Evolutionary conservation across 2,329 filamentous ascomycete genomes (phyloP), one percentile per base, ranked within the genome.

Genomic region (Alternaria triticina): DNA sequence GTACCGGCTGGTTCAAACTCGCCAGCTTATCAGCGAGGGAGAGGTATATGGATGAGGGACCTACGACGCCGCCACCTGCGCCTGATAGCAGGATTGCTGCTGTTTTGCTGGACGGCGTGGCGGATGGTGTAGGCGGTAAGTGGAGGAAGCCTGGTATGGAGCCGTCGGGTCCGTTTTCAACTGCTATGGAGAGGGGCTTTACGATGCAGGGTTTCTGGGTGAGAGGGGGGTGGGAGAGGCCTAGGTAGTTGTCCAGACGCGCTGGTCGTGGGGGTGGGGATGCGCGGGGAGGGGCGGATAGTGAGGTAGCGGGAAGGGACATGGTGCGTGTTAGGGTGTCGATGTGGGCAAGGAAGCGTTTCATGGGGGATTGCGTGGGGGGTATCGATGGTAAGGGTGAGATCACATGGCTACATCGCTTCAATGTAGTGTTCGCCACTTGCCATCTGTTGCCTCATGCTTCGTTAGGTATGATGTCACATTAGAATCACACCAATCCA

Each of bases 1-100:
- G 45, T 13, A 61, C 52, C 5, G 58, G 45, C 15, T 36, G 52
- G 3, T 28, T 17, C 4, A 61, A 45, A 5, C 15, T 28, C 1
- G 58, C 58, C 4, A 61, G 28, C 13, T 61, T 61, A 11, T 57
- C 52, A 1, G 58, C 52, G 0, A 61, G 11, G 12, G 58, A 61
- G 1, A 57, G 52, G 22, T 57, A 61, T 4, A 61, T 51, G 5
- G 52, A 22, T 6, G 58, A 55, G 7, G 52, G 58, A 3, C 58
- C 52, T 9, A 61, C 58, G 15, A 61, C 20, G 4, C 45, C 58
- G 0, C 58, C 52, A 25, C 58, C 58, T 1, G 52, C 45, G 15
- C 58, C 58, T 3, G 58, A 61, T 1, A 61, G 8, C 6, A 61
- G 36, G 7, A 61, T 57, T 1, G 45, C 58, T 15, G 51, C 52